Base-by-base conservation (phyloP, 257 asterid genomes). In the Linderniella brevidens region DNA sequence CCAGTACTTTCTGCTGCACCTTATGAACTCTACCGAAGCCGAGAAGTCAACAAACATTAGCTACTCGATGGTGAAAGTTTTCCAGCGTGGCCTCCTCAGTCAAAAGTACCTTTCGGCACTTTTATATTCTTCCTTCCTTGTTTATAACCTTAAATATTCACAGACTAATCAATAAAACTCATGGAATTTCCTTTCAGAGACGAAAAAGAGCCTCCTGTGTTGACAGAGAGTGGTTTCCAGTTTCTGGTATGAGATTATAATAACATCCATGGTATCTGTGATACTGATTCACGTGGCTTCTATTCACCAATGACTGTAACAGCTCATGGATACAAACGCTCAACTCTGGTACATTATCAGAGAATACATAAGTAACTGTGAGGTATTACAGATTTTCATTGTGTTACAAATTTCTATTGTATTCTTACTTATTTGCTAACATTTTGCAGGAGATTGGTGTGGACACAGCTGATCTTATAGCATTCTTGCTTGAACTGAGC, bases 301-400 rank as follows among this genome's bases (percentile, higher is more conserved):
- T 57, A 60, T 64, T 80, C 55, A 77, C 57, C 32, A 49, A 49
- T 64, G 58, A 38, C 35, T 64, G 50, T 67, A 38, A 57, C 93
- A 88, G 97, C 74, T 88, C 70, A 81, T 90, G 98, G 98, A 90
- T 32, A 90, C 93, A 20, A 90, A 82, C 73, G 98, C 94, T 18
- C 98, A 90, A 59, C 86, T 90, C 64, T 90, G 98, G 96, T 90
- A 81, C 76, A 90, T 90, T 59, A 78, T 90, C 68, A 77, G 99
- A 74, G 99, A 90, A 70, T 90, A 85, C 68, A 90, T 90, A 57
- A 77, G 62, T 52, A 81, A 85, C 66, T 82, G 92, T 49, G 96
- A 90, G 94, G 95, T 84, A 83, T 17, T 16, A 11, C 18, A 8
- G 3, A 8, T 46, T n/a, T 13, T 4, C 18, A 3, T 17, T 18